These are phyloP conservation scores for Nicotiana obtusifolia DNA, from an alignment of 257 asterid species.

Conservation along the genomic window DNA sequence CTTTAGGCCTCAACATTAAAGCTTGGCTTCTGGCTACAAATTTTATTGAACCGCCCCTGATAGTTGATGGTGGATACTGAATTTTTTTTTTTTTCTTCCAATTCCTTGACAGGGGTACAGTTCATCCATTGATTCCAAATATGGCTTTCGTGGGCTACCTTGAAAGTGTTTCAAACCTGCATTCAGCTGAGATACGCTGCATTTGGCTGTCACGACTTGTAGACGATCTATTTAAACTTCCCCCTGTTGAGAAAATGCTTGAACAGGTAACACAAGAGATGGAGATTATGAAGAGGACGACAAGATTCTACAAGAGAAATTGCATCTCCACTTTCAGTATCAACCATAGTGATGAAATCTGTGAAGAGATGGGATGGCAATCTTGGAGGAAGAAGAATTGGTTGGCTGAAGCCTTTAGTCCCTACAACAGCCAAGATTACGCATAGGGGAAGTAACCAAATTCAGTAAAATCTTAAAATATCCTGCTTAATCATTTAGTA, in stretches of 20 bases:
- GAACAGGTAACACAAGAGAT: constrained; percentile 51
- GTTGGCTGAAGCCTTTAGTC: constrained; percentile 81
- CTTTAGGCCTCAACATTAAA: too few relatives aligned
- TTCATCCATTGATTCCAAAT: constrained; percentile 80
- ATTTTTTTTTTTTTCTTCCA: neutral
- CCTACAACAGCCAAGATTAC: constrained; percentile 82
- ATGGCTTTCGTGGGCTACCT: constrained; percentile 82
- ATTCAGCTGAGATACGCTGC: constrained; percentile 87
- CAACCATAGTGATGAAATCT: constrained; percentile 76
- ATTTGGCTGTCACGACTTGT: constrained; percentile 66
- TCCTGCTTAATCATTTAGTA: neutral
- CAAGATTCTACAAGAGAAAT: constrained; percentile 75
- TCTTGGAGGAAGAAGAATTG: constrained; percentile 75
- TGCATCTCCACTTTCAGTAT: constrained; percentile 93
- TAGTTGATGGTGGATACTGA: neutral
- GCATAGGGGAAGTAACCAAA: constrained; percentile 23
- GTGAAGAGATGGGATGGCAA: constrained; percentile 91
- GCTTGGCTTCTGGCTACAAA: too few relatives aligned
- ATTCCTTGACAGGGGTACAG: constrained; percentile 55
- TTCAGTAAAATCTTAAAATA: neutral
- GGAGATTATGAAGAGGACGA: constrained; percentile 71
- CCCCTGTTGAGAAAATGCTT: constrained; percentile 58
- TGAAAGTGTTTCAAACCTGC: constrained; percentile 88
- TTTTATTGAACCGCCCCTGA: too few relatives aligned
- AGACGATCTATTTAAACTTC: constrained; percentile 56